Evolutionary conservation across 2,329 filamentous ascomycete genomes (phyloP).

Genomic region (Claviceps africana): DNA sequence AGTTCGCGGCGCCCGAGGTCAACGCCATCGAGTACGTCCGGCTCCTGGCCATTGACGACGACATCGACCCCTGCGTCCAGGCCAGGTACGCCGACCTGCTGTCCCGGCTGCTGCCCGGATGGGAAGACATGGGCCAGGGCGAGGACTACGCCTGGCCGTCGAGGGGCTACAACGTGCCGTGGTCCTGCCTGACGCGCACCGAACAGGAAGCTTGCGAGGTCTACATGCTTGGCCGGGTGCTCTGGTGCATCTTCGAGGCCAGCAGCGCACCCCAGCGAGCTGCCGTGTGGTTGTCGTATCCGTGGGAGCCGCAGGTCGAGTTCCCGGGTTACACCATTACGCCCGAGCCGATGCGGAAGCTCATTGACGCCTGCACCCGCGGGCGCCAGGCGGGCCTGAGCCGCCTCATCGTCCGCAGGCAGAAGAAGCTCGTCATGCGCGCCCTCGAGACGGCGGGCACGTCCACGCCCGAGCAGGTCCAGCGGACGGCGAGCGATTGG

Average conservation of each 20-base stretch:
- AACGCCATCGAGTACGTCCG: conserved; percentile 44
- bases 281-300: conserved; percentile 45
- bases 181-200: conserved; percentile 33
- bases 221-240: conserved; percentile 46
- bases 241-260: conserved; percentile 51
- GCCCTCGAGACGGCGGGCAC: conserved; percentile 17
- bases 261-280: conserved; percentile 42
- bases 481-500: conserved; percentile 28
- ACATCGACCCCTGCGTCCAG: conserved; percentile 25
- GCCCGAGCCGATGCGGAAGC: conserved; percentile 27
- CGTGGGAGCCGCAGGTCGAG: conserved; percentile 39
- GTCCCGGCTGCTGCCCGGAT: conserved; percentile 30
- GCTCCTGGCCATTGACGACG: conserved; percentile 36
- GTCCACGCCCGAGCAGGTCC: conserved; percentile 22
- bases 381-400: conserved; percentile 32
- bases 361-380: conserved; percentile 39
- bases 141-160: conserved; percentile 34
- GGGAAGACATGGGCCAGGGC: conserved; percentile 24
- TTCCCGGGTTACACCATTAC: conserved; percentile 40
- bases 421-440: conserved; percentile 32
- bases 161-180: conserved; percentile 40
- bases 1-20: conserved; percentile 46
- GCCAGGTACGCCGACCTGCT: conserved; percentile 29
- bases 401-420: conserved; percentile 28
- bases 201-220: conserved; percentile 46